Conservation (phyloP, 2,329 filamentous ascomycete genomes). For the Nigrospora oryzae region DNA sequence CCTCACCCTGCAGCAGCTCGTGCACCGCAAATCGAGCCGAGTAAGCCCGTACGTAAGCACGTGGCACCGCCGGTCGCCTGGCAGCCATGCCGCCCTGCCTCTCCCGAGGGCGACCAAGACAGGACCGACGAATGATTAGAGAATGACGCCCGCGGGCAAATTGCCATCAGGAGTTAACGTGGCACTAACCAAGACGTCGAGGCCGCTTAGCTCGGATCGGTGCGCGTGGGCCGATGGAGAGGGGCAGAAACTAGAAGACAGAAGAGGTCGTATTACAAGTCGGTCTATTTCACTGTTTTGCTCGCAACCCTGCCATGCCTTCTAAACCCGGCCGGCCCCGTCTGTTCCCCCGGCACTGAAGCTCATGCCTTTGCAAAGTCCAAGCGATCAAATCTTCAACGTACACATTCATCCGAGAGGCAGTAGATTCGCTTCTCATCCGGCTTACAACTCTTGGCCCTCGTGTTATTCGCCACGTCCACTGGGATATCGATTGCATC, state of each 20-base stretch:
- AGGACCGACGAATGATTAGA: no score
- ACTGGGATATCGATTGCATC: not conserved
- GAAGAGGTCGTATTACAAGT: slow-evolving; percentile 5
- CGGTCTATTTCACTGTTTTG: slow-evolving; percentile 3
- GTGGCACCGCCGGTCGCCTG: no score
- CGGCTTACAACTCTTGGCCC: not conserved
- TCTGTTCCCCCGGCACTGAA: not conserved
- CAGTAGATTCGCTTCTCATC: not conserved
- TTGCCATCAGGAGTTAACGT: no score
- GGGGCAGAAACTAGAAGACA: slow-evolving; percentile 1
- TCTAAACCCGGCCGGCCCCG: slow-evolving; percentile 1
- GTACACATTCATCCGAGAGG: slow-evolving; percentile 4
- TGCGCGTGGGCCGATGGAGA: no score
- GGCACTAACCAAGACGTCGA: no score
- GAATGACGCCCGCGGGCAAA: no score
- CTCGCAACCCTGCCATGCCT: slow-evolving; percentile 2
- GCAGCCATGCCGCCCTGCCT: no score
- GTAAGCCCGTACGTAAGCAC: no score
- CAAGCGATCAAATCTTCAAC: slow-evolving; percentile 5
- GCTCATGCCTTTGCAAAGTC: not conserved
- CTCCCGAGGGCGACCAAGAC: no score
- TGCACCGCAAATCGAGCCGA: no score
- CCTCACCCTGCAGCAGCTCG: no score
- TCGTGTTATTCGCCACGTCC: not conserved
- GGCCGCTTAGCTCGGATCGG: no score